These are phyloP conservation scores for Aquilaria yunnanensis DNA, from an alignment of 345 rosid genomes.

Conservation along the genomic window DNA sequence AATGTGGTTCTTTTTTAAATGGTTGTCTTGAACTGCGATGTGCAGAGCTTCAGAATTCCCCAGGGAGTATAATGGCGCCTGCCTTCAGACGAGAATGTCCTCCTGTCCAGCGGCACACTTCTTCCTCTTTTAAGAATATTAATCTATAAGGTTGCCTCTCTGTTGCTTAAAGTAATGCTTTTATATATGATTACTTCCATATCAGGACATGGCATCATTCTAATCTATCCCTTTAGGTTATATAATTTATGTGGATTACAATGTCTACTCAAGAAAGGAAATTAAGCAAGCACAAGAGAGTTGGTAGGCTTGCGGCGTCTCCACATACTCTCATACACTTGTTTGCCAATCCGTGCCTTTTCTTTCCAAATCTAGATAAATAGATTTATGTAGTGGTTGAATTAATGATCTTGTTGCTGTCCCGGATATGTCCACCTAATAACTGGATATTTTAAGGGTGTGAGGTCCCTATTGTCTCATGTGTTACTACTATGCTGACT, in stretches of 20 bases:
- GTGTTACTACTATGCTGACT: too few species aligned
- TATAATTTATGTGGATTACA: slow-evolving; percentile 57
- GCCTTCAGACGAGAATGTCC: slow-evolving; percentile 75
- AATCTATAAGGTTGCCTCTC: slow-evolving; percentile 45
- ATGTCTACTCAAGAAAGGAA: slow-evolving; percentile 54
- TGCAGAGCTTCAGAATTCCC: slow-evolving; percentile 63
- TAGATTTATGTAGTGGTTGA: too few species aligned
- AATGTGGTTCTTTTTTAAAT: not conserved
- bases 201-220: too few species aligned
- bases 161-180: not conserved
- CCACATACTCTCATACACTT: too few species aligned
- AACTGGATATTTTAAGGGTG: too few species aligned
- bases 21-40: not conserved
- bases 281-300: slow-evolving; percentile 44
- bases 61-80: slow-evolving; percentile 58
- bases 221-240: not conserved
- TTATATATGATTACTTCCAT: too few species aligned
- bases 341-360: too few species aligned
- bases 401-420: too few species aligned
- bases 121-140: slow-evolving; percentile 59
- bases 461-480: too few species aligned
- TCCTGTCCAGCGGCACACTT: slow-evolving; percentile 68
- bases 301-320: slow-evolving; percentile 26
- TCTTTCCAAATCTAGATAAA: too few species aligned
- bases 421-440: too few species aligned